phyloP scores from a whole-genome alignment of 2,329 filamentous ascomycete genomes.

The Aspergillus proliferans region DNA sequence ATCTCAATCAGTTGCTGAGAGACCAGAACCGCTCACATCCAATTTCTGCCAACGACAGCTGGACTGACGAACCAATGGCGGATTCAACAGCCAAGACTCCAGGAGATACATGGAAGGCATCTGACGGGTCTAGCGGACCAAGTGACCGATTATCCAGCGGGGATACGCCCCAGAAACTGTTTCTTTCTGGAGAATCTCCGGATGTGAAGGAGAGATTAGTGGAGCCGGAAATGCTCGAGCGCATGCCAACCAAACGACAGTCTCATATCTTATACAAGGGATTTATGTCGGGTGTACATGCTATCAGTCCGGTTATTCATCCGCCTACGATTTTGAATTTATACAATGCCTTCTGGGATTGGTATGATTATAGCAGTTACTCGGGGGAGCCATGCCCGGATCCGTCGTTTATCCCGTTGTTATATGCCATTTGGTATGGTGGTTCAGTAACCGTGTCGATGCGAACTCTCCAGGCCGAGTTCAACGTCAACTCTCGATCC shows the following conservation, averaged over 20 bases:
- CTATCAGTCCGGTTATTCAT: conserved; percentile 40
- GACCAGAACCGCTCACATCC: conserved; percentile 35
- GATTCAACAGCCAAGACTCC: conserved; percentile 12
- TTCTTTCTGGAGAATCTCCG: conserved; percentile 34
- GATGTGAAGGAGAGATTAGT: conserved; percentile 26
- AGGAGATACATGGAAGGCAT: conserved; percentile 15
- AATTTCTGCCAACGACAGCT: conserved; percentile 13
- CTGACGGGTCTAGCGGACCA: conserved; percentile 9
- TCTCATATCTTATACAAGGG: conserved; percentile 43
- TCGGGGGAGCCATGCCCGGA: conserved; percentile 33
- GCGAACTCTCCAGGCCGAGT: conserved; percentile 36
- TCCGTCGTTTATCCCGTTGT: conserved; percentile 38
- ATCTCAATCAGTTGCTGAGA: conserved; percentile 39
- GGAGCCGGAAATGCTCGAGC: conserved; percentile 35
- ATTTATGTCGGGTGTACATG: conserved; percentile 43
- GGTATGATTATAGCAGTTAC: conserved; percentile 36
- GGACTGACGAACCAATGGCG: conserved; percentile 15
- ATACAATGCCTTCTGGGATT: conserved; percentile 42
- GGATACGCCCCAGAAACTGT: conserved; percentile 29
- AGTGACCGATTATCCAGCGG: conserved; percentile 13
- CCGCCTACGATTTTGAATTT: conserved; percentile 37
- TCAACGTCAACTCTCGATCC: conserved; percentile 30
- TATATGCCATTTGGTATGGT: conserved; percentile 46
- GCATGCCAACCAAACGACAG: conserved; percentile 39
- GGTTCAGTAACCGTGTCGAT: conserved; percentile 41